Conservation (phyloP, 2,329 filamentous ascomycete genomes). For the Exserohilum rostratum region DNA sequence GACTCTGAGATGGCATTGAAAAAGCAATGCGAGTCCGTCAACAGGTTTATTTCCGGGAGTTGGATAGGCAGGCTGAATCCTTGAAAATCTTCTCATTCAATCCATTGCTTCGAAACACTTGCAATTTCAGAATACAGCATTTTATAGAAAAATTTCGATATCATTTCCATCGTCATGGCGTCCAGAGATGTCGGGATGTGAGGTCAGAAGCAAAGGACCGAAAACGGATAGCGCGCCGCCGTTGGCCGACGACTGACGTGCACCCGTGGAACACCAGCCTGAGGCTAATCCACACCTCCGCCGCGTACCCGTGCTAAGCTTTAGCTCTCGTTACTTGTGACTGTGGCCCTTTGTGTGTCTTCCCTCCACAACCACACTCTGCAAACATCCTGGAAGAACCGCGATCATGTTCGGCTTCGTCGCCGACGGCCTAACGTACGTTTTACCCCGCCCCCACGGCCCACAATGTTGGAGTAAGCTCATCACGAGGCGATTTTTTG, state of each 20-base stretch:
- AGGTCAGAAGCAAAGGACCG: constrained; percentile 11
- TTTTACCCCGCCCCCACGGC: constrained; percentile 35
- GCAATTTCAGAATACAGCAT: too few species aligned
- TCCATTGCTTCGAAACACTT: too few species aligned
- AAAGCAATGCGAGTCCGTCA: too few species aligned
- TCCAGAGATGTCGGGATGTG: background rate
- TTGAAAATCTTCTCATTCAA: too few species aligned
- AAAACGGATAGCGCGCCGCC: constrained; percentile 12
- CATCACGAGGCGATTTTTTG: background rate
- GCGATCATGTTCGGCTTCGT: constrained; percentile 46
- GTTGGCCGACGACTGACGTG: constrained; percentile 16
- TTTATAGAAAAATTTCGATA: background rate
- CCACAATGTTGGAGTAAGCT: constrained; percentile 18
- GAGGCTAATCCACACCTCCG: constrained; percentile 24
- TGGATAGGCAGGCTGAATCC: too few species aligned
- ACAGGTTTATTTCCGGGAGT: too few species aligned
- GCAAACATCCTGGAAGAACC: constrained; percentile 2
- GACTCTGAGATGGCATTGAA: background rate
- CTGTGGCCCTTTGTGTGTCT: constrained; percentile 5
- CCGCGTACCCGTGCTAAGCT: constrained; percentile 26
- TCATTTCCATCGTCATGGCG: background rate
- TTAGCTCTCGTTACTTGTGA: constrained; percentile 14
- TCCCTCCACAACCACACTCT: constrained; percentile 6
- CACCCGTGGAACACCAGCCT: constrained; percentile 14
- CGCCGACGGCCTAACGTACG: constrained; percentile 48